Base-by-base conservation (phyloP, 139 green algal genomes). In the Pleodorina starrii region DNA sequence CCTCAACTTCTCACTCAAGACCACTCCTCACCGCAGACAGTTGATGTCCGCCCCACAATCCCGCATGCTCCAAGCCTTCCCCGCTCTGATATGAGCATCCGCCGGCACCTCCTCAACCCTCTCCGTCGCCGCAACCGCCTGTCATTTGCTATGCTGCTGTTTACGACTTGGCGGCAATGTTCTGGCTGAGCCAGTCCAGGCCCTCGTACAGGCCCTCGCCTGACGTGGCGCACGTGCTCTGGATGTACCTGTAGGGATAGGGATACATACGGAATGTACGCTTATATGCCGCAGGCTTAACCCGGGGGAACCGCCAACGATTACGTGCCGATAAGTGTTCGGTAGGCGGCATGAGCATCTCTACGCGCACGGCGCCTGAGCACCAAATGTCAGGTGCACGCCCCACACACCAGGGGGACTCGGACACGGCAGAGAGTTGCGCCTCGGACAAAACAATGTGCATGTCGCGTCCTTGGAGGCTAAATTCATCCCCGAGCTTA, bases 121-220 rank as follows among this genome's bases (percentile, higher is more conserved):
- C n/a, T n/a, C n/a, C n/a, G n/a, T n/a, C n/a, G 54, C 54, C 54
- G 9, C 54, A 66, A 12, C 54, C 29, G 21, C 9, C 21, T 25
- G 54, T 25, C 54, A 12, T 12, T 10, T 40, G 16, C 63, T 57
- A n/a, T 57, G 48, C 48, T 57, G 57, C n/a, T 57, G 4, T 44
- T 84, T 69, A 84, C 29, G 76, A 74, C 63, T 88, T 88, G 83
- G 29, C 36, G 36, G 46, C n/a, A 73, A 89, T 89, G 84, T 90
- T 76, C 27, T 77, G 54, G 32, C 68, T 92, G 35, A 98, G 92
- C 97, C 97, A 99, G 91, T 99, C 97, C 29, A 99, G 83, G 0
- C 97, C 97, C 90, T 99, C 98, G 76, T 99, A 99, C 72, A 99
- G 91, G 0, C 98, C 98, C 86, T 99, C 96, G 0, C 98, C 98